Evolutionary conservation across 805 yeast species (phyloP), one percentile per base, ranked within the genome.

Genomic region (Lipomyces yamadae): DNA sequence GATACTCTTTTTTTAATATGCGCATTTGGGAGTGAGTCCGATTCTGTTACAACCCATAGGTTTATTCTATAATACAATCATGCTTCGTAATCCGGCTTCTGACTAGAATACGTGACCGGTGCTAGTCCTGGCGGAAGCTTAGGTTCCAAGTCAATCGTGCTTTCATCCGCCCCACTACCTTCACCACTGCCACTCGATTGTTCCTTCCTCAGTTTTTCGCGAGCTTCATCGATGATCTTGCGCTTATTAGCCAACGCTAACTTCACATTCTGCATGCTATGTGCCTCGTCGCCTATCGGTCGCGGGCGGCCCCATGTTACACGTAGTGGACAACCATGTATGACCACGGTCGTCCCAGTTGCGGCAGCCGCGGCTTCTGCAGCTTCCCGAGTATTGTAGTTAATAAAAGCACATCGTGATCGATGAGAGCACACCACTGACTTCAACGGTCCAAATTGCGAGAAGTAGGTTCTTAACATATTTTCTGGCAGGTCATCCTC

Each of bases 401-500:
- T 81, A 1, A 90, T 78, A 73, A 81, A 89, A 4, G 91, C 96
- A 74, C 89, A 84, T 63, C 83, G 79, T 1, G 92, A 88, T 32
- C 80, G 77, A 69, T 87, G 91, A 50, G 85, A 81, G 30, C 88
- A 76, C 10, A 81, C 80, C 37, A 87, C 73, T 24, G 85, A 76
- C 62, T 83, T 82, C 11, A 89, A 71, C 45, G 78, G 74, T 1
- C 89, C 89, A 64, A 75, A 75, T 33, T 78, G 74, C 48, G 79
- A 79, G 63, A 88, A 86, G 68, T 76, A 81, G 6, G 85, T 85
- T 18, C 84, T 74, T 15, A 92, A 79, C 61, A 79, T 78, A 76
- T 86, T 87, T 72, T 88, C 91, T 0, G 96, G 88, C 5, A 88
- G 74, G 15, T 86, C 86, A 3, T 85, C 84, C 66, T 84, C 87